phyloP scores from a whole-genome alignment of 306 rosid genomes.

The Styphnolobium japonicum region DNA sequence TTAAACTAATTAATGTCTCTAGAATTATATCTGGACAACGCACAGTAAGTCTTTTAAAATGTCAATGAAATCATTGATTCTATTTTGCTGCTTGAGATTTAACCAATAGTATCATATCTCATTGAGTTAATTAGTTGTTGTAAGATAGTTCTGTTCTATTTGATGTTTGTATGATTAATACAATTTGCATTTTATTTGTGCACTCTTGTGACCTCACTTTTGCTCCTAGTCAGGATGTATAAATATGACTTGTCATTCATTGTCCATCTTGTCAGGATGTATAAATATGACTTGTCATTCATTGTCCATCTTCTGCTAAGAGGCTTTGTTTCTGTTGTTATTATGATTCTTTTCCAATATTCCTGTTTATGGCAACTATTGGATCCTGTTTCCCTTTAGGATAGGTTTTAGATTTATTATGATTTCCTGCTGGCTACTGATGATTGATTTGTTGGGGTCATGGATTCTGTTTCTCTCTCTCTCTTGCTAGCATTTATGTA shows the following conservation, averaged over 20 bases:
- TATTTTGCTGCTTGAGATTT: conserved; percentile 23
- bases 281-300: neutral
- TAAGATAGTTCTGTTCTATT: neutral
- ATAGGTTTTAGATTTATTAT: neutral
- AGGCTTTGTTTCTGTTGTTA: conserved; percentile 14
- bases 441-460: neutral
- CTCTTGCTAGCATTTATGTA: neutral
- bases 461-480: neutral
- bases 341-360: conserved; percentile 14
- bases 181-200: conserved; percentile 8
- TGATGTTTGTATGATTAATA: neutral
- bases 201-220: neutral
- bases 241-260: too few species aligned
- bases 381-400: neutral
- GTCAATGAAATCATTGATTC: conserved; percentile 17
- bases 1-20: conserved; percentile 85
- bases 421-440: neutral
- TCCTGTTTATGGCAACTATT: neutral
- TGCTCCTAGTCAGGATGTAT: neutral
- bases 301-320: neutral
- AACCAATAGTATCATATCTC: neutral
- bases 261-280: too few species aligned
- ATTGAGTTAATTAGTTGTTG: neutral
- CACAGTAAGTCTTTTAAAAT: conserved; percentile 64
- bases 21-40: conserved; percentile 98